Evolutionary conservation across 495 filamentous ascomycete genomes (phyloP), one percentile per base, ranked within the genome.

Genomic region (Amphirosellinia nigrospora): DNA sequence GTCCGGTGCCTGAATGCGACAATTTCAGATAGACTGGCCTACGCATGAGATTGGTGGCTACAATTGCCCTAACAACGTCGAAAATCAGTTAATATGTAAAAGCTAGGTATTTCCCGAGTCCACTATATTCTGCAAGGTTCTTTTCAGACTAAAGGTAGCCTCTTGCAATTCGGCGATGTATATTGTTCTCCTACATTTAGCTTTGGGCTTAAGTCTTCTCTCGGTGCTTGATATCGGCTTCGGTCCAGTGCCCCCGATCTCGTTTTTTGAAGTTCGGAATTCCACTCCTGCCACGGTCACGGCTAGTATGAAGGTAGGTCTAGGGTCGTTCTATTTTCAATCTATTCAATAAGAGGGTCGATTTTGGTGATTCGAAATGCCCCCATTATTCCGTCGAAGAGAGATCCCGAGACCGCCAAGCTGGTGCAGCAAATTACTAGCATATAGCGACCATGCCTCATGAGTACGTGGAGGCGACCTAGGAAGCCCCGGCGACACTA

Each of bases 401-500:
- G 67, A 16, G 74, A 72, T n/a, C 67, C 67, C 32, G 72, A 66
- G 28, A 72, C 68, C 23, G 70, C 62, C 38, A 76, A 50, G 61
- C 43, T 53, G 10, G 72, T 50, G 62, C 70, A 73, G 16, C 68
- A 73, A 59, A 56, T 64, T 56, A 28, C n/a, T n/a, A n/a, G n/a
- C n/a, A 74, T 69, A 23, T 68, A 65, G n/a, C n/a, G n/a, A n/a
- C n/a, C n/a, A n/a, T n/a, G 11, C 64, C 34, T 55, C n/a, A 21
- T 11, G 34, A 28, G 11, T 55, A 32, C n/a, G 68, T 69, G 8
- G 70, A 43, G 26, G 70, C 26, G 19, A 72, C 68, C 26, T 56
- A 66, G 46, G 46, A 76, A 34, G 16, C 72, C 5, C n/a, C 70
- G 3, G 72, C 71, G 48, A 71, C 28, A 74, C 65, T 23, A 74